phyloP scores from a whole-genome alignment of 2,329 filamentous ascomycete genomes.

The Huntiella savannae region DNA sequence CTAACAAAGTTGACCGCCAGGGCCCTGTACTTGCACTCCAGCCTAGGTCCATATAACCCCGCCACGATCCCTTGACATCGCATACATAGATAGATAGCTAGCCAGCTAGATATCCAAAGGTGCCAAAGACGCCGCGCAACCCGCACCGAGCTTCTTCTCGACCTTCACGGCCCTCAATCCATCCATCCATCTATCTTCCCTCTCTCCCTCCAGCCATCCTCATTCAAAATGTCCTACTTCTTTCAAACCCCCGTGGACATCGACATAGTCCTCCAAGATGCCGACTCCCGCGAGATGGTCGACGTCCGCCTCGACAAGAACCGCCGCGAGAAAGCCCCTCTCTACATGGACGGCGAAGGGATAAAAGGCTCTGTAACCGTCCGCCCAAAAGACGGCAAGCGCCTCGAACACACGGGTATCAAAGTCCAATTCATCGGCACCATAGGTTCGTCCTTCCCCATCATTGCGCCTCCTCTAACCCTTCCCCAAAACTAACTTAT shows the following conservation, averaged over 20 bases:
- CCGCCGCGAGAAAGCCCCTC: slow-evolving; percentile 82
- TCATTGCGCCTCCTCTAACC: too few species aligned
- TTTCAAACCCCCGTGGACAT: slow-evolving; percentile 98
- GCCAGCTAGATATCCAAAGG: too few species aligned
- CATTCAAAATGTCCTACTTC: slow-evolving; percentile 69
- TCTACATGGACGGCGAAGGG: slow-evolving; percentile 96
- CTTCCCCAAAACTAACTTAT: slow-evolving; percentile 5
- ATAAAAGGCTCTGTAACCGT: slow-evolving; percentile 93
- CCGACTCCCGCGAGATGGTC: slow-evolving; percentile 83
- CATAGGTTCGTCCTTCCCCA: slow-evolving; percentile 63
- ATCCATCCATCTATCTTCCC: not conserved
- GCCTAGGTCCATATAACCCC: not conserved
- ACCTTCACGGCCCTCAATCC: not conserved
- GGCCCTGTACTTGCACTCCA: too few species aligned
- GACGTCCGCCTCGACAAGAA: slow-evolving; percentile 98
- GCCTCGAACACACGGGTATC: slow-evolving; percentile 93
- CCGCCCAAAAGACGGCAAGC: slow-evolving; percentile 91
- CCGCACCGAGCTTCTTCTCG: not conserved
- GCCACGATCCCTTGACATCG: not conserved
- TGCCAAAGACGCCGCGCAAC: not conserved
- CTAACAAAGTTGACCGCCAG: not conserved
- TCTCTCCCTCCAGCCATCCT: not conserved
- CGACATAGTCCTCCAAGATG: slow-evolving; percentile 91
- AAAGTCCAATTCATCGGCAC: slow-evolving; percentile 99
- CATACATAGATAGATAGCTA: not conserved